A percentile compares a stretch with the other conserved stretches of the same genome.
phyloP scores from a whole-genome alignment of 2,329 filamentous ascomycete genomes.

The Pseudogymnoascus sp. region DNA sequence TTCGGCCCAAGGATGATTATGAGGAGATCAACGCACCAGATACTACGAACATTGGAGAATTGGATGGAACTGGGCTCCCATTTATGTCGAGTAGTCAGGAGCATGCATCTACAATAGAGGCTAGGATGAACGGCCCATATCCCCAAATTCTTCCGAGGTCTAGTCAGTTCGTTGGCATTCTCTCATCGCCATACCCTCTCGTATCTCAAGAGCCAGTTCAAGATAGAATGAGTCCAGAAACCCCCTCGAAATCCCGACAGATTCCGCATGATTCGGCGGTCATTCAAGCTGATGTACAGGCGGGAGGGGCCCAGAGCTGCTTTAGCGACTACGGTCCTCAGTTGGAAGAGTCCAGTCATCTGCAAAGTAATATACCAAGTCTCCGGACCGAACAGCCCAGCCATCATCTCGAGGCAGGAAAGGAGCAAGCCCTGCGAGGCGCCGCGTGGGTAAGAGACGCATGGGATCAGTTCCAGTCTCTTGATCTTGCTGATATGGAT shows the following conservation, averaged over 20 bases:
- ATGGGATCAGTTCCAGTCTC: conserved; percentile 3
- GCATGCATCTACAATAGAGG: neutral
- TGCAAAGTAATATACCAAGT: neutral
- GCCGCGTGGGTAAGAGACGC: neutral
- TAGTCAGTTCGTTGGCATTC: neutral
- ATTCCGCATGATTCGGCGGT: neutral
- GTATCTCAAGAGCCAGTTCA: neutral
- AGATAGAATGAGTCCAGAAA: neutral
- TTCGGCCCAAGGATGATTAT: neutral
- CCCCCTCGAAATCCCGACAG: neutral
- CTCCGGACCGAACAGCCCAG: neutral
- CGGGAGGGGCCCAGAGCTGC: neutral
- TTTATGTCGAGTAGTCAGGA: neutral
- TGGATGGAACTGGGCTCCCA: neutral
- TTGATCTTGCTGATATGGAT: neutral
- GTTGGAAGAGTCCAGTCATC: neutral
- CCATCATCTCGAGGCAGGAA: neutral
- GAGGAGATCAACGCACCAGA: neutral
- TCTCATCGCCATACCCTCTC: neutral
- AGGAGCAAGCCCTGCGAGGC: neutral
- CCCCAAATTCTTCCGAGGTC: neutral
- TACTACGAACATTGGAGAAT: neutral
- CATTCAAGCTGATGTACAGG: neutral
- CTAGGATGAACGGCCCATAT: neutral
- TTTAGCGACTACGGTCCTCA: neutral